Base-by-base conservation (phyloP, 2,329 filamentous ascomycete genomes). In the Cladorrhinum sp. region DNA sequence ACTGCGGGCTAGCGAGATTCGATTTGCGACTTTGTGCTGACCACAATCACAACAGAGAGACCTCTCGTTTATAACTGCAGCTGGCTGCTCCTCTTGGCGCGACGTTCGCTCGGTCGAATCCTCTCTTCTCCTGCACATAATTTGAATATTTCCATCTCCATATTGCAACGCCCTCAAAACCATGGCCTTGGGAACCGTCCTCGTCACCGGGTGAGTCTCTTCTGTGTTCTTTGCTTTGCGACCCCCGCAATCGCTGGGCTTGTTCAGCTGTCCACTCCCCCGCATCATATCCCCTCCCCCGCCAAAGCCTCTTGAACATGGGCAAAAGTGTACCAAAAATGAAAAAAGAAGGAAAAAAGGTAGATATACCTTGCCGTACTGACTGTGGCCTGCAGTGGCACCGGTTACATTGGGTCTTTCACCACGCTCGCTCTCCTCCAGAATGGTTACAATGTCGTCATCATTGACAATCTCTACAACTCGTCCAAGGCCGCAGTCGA, bases 401-500 rank as follows among this genome's bases (percentile, higher is more conserved):
- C 93, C 67, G 95, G 95, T 80, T 99, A 99, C 83, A 99, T 99
- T 77, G 95, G 95, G 75, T 98, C 94, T 55, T 98, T 98, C 83
- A 99, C 95, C 64, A 82, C 91, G 60, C 87, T 99, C 56, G 89
- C 92, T 58, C 90, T 99, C 24, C 91, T 99, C 68, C 84, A 97
- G 74, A 90, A 95, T 73, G 93, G 88, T 76, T 98, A 98, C 84
- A 88, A 98, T 76, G 95, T 99, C 66, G 90, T 99, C 75, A 92
- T 99, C 66, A 88, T 95, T 68, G 95, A 99, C 81, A 98, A 87
- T 78, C 86, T 98, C 68, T 96, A 96, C 88, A 99, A 99, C 80
- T 97, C 95, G 54, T 96, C 91, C 64, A 83, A 88, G 71, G 93
- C 96, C 72, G 91, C 90, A 66, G 79, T 99, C 70, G 94, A 96